Evolutionary conservation across 805 yeast genomes (phyloP), one percentile per base, ranked within the genome.

Genomic region (Vanderwaltozyma verrucispora): DNA sequence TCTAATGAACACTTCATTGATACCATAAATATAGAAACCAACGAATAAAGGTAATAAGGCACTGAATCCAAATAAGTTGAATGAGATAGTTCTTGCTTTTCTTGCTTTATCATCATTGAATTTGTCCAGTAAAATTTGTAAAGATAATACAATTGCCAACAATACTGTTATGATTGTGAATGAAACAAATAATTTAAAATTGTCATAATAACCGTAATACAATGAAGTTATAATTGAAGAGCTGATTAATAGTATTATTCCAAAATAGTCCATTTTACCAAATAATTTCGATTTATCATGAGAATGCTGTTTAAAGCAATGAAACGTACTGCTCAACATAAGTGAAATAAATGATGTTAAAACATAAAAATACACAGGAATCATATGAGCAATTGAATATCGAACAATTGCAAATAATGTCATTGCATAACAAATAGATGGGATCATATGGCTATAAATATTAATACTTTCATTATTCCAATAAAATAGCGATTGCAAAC

Each of bases 11-110:
- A 78, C 46, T 12, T 65, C 73, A 2, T 51, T 50, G 16, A 52
- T 42, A 0, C 92, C 94, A 46, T 64, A 74, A 11, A 50, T 37
- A 12, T 43, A 38, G 3, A 69, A 42, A 0, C 88, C 86, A 11
- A 63, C 65, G 0, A 72, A 37, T 1, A 87, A 68, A 0, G 96
- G 96, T 4, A 85, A 56, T 0, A 73, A 66, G 0, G 89, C 89
- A 1, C 85, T 74, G 15, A 84, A 64, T 0, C 96, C 95, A 60
- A 87, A 86, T 2, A 71, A 48, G 6, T 86, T 77, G 59, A 87
- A 87, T 74, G 86, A 75, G 1, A 68, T 44, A 0, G 95, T 88
- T 35, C 96, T 28, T 5, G 7, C 5, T 65, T 38, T 73, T 71
- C 1, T 87, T 76, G 26, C 95, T 69, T 77, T 83, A 85, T 23